Conservation (phyloP, 2,329 filamentous ascomycete species). For the Colletotrichum coccodes region DNA sequence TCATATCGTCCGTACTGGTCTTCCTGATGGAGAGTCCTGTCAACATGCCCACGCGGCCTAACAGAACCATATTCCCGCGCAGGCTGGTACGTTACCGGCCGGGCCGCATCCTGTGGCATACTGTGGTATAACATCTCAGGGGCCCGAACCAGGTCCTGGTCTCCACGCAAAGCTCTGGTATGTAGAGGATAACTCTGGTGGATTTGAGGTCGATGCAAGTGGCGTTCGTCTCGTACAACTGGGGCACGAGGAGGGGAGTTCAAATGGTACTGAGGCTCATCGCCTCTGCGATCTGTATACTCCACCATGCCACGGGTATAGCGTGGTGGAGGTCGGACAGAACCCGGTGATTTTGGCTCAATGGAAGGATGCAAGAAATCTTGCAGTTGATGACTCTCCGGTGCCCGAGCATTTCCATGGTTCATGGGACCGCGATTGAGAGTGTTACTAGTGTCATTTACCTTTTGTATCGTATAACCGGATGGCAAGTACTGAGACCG, state of each 20-base stretch:
- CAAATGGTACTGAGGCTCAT: conserved; percentile 2
- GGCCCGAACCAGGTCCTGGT: not conserved
- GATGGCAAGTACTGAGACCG: conserved; percentile 24
- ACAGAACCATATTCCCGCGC: conserved; percentile 42
- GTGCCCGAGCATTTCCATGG: conserved; percentile 31
- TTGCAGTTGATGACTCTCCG: conserved; percentile 42
- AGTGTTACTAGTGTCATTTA: conserved; percentile 37
- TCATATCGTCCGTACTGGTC: not conserved
- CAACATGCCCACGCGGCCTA: conserved; percentile 39
- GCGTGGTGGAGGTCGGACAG: conserved; percentile 7
- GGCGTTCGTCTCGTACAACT: not conserved
- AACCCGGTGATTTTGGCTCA: conserved; percentile 52
- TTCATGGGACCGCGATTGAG: conserved; percentile 35
- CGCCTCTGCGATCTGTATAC: conserved; percentile 22
- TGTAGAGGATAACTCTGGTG: conserved; percentile 7
- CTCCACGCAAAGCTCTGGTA: not conserved
- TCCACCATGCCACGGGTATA: conserved; percentile 13
- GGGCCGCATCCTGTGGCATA: conserved; percentile 32
- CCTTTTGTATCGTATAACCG: conserved; percentile 34
- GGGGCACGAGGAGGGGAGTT: conserved; percentile 9
- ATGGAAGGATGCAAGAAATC: conserved; percentile 59
- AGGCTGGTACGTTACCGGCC: conserved; percentile 33
- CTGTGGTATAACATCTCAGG: conserved; percentile 1
- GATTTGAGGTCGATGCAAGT: not conserved
- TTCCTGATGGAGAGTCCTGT: not conserved